Conservation (phyloP, 2,329 filamentous ascomycete species). For the Fusarium sp. region DNA sequence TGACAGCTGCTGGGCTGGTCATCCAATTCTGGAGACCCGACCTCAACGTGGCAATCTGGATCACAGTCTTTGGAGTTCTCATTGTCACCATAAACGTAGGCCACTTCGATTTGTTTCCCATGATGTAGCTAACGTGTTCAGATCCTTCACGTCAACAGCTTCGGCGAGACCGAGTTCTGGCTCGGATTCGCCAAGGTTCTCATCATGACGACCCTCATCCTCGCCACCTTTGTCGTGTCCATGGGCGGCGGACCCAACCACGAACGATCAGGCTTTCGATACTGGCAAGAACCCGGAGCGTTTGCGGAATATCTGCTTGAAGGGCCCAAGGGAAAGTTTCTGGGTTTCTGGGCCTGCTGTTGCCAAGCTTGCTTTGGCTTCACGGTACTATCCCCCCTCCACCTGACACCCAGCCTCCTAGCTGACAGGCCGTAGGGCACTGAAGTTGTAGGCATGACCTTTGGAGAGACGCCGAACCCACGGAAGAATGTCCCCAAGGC, state of each 20-base stretch:
- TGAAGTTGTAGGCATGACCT: slow-evolving; percentile 36
- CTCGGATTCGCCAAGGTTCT: slow-evolving; percentile 63
- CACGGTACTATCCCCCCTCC: neutral
- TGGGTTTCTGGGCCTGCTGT: slow-evolving; percentile 59
- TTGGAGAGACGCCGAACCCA: slow-evolving; percentile 46
- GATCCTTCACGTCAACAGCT: slow-evolving; percentile 58
- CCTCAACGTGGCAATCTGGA: slow-evolving; percentile 58
- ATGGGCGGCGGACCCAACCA: slow-evolving; percentile 58
- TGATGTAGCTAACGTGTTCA: no score
- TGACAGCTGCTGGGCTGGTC: slow-evolving; percentile 57
- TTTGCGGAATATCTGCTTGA: slow-evolving; percentile 56
- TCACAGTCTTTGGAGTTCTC: slow-evolving; percentile 53
- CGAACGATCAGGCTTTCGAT: slow-evolving; percentile 59
- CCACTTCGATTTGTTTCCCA: no score
- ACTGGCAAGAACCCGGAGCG: slow-evolving; percentile 61
- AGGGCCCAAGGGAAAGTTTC: slow-evolving; percentile 55
- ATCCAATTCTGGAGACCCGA: slow-evolving; percentile 57
- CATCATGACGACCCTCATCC: slow-evolving; percentile 58
- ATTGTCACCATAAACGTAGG: slow-evolving; percentile 54
- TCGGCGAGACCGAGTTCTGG: slow-evolving; percentile 66
- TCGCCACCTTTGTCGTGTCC: slow-evolving; percentile 49
- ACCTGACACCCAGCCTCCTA: neutral
- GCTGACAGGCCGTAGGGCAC: slow-evolving; percentile 13
- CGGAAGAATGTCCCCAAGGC: slow-evolving; percentile 43
- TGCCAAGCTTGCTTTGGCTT: slow-evolving; percentile 58